Base-by-base conservation (phyloP, 768 basidiomycete genomes). In the Boletus patriciae region DNA sequence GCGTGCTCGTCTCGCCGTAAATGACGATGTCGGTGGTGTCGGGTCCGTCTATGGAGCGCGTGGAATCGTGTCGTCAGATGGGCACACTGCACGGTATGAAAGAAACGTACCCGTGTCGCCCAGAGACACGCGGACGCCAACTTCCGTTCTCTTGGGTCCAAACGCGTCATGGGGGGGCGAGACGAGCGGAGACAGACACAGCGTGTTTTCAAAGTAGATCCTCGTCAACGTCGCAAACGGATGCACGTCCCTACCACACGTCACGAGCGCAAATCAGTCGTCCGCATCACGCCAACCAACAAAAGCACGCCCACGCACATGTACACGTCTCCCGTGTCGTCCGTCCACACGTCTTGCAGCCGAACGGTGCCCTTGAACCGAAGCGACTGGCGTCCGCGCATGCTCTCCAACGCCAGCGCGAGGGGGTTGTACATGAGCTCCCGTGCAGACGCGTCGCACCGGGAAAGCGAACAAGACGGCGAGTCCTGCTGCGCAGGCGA, bases 331-430 rank as follows among this genome's bases (percentile, higher is more conserved):
- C 80, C 83, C 37, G 76, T 76, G 44, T 80, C 78, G 67, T 91
- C 89, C 57, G 84, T 68, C 73, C 81, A 86, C 0, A 88, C 66
- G 50, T 86, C 81, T 37, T 74, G 67, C 38, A 89, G 69, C 29
- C 73, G 76, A 18, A 81, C 77, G 0, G 77, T 75, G 3, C 83
- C 86, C 47, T 83, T 73, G 56, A 88, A 79, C 36, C 82, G 77
- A 19, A 92, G 71, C 25, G 80, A 80, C 1, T 85, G 86, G 19
- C 87, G 72, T 18, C 88, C 86, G 38, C 88, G 88, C 88, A 92
- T 90, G 69, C 84, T 88, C 71, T 91, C 90, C 49, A 92, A 68
- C 0, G 87, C 84, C 21, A 91, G 70, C 4, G 90, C 86, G 13
- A 91, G 75, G 0, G 85, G 84, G 60, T 87, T 89, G 58, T 86